Evolutionary conservation across 345 rosid genomes (phyloP).

Genomic region (Ricinus communis): DNA sequence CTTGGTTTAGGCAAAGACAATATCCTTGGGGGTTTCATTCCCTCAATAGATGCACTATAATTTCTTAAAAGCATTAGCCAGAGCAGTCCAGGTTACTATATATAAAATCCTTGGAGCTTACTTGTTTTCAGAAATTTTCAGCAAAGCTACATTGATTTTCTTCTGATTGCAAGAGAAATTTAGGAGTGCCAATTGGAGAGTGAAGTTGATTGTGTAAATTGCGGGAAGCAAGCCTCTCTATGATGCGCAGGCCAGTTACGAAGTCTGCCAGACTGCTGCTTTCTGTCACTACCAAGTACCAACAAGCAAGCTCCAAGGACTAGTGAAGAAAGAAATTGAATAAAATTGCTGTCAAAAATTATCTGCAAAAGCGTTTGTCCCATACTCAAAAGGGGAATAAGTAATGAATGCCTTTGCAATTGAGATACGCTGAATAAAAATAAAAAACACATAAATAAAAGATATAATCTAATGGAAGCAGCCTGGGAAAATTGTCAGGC

Average conservation of each 20-base stretch:
- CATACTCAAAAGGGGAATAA: background rate
- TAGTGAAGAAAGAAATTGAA: background rate
- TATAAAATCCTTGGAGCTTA: constrained; percentile 26
- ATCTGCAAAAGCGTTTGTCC: background rate
- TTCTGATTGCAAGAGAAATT: background rate
- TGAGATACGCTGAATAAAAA: background rate
- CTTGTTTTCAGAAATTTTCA: no score
- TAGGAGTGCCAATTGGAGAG: background rate
- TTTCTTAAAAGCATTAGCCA: constrained; percentile 6
- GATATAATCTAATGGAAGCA: background rate
- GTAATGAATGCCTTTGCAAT: background rate
- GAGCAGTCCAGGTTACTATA: constrained; percentile 17
- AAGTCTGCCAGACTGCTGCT: background rate
- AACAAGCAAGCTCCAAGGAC: background rate
- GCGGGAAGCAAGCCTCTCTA: background rate
- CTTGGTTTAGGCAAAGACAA: no score
- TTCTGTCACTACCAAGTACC: no score
- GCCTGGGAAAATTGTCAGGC: background rate
- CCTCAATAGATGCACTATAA: background rate
- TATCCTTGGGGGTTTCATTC: background rate
- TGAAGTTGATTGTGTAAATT: background rate
- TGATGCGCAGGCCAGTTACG: background rate
- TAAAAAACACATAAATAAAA: no score
- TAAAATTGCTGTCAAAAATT: background rate
- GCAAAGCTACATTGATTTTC: background rate